Conservation (phyloP, 495 filamentous ascomycete species). For the Aspergillus bridgeri region DNA sequence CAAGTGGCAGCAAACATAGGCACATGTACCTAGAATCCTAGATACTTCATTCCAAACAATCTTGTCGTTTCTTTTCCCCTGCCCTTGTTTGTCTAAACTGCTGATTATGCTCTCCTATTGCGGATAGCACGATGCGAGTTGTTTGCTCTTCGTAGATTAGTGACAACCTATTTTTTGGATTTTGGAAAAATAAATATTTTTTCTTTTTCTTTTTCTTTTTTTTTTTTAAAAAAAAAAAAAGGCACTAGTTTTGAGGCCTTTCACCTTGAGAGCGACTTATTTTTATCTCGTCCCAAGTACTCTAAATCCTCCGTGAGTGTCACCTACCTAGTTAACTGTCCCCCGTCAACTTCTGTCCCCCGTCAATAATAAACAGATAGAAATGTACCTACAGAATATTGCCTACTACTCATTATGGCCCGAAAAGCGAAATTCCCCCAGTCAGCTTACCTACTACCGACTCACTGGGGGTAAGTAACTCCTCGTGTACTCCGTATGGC, state of each 20-base stretch:
- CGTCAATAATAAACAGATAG: too few relatives aligned
- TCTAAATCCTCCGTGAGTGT: too few relatives aligned
- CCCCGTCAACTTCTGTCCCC: neutral
- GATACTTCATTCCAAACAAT: too few relatives aligned
- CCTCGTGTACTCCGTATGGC: too few relatives aligned
- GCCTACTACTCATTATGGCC: neutral
- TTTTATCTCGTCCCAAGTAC: neutral
- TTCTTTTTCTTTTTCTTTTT: slow-evolving; percentile 2
- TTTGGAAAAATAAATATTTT: too few relatives aligned
- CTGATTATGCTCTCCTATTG: neutral
- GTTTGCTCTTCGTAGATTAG: neutral
- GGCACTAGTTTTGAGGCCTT: neutral
- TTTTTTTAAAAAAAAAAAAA: too few relatives aligned
- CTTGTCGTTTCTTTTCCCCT: neutral
- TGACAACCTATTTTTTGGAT: neutral
- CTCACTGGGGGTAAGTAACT: too few relatives aligned
- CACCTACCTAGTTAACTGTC: neutral
- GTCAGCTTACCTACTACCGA: slow-evolving; percentile 3
- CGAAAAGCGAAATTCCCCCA: neutral
- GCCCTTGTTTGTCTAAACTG: neutral
- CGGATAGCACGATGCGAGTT: neutral
- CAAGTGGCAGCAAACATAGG: neutral
- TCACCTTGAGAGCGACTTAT: neutral
- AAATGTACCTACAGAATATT: too few relatives aligned
- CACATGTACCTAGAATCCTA: too few relatives aligned